Percentiles rank a stretch among this genome's conserved stretches.
Evolutionary conservation across 257 asterid species (phyloP).

Genomic region (Ilex aquifolium): DNA sequence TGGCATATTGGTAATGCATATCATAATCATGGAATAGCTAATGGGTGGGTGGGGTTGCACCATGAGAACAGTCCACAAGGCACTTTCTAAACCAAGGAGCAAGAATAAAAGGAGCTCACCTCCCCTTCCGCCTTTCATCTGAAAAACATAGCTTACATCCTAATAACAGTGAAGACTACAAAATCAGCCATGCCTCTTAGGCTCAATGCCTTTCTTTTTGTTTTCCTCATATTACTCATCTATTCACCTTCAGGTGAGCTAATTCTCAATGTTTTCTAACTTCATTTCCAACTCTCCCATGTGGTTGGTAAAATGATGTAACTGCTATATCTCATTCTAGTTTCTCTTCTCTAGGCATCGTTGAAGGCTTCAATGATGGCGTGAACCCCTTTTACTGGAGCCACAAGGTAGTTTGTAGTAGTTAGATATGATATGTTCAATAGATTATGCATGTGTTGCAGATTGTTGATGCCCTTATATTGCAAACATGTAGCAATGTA

Average conservation of each 20-base stretch:
- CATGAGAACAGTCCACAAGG: neutral
- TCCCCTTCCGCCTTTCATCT: neutral
- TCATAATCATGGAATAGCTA: neutral
- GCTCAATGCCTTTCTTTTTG: neutral
- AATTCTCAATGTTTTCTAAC: neutral
- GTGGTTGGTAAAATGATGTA: neutral
- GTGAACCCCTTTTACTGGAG: neutral
- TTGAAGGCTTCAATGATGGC: neutral
- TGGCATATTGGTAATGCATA: neutral
- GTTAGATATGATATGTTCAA: neutral
- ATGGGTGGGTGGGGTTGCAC: neutral
- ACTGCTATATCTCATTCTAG: neutral
- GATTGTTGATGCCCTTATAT: neutral
- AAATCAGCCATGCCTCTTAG: neutral
- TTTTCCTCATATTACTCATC: neutral
- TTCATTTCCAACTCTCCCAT: neutral
- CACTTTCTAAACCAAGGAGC: neutral
- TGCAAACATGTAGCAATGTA: neutral
- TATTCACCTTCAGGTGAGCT: neutral
- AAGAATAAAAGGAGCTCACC: neutral
- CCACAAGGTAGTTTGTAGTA: neutral
- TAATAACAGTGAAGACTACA: neutral
- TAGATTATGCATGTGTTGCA: neutral
- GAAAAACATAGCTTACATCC: neutral
- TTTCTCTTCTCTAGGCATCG: neutral